Conservation (phyloP, 2,329 filamentous ascomycete genomes). For the Calonectria fujianensis region DNA sequence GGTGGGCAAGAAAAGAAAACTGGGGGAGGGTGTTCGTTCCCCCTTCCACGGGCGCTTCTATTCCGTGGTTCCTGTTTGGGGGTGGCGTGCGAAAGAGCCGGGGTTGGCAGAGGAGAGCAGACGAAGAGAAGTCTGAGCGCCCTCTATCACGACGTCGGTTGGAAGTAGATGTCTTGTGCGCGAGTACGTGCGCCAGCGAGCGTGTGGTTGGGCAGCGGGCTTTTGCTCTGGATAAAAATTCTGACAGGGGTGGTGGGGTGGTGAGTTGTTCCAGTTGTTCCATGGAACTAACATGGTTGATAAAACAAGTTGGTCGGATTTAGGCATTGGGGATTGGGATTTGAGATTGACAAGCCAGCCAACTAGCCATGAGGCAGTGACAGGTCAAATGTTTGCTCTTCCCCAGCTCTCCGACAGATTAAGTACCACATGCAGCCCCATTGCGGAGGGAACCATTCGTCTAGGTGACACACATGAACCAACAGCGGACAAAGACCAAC, state of each 20-base stretch:
- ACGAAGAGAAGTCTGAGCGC: slow-evolving; percentile 34
- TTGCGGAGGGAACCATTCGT: slow-evolving; percentile 22
- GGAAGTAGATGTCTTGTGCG: slow-evolving; percentile 32
- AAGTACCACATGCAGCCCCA: slow-evolving; percentile 18
- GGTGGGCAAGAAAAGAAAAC: neutral
- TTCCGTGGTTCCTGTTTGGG: slow-evolving; percentile 29
- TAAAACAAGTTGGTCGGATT: slow-evolving; percentile 8
- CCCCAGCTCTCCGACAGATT: slow-evolving; percentile 19
- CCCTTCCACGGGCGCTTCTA: slow-evolving; percentile 32
- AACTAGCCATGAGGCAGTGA: slow-evolving; percentile 7
- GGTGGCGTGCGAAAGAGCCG: slow-evolving; percentile 22
- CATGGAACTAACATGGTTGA: slow-evolving; percentile 15
- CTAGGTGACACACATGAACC: slow-evolving; percentile 23
- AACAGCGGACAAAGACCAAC: slow-evolving; percentile 14
- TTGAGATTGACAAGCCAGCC: slow-evolving; percentile 7
- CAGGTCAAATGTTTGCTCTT: slow-evolving; percentile 25
- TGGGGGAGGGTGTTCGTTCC: slow-evolving; percentile 22
- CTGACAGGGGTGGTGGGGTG: slow-evolving; percentile 28
- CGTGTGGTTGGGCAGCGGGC: slow-evolving; percentile 34
- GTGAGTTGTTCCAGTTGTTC: slow-evolving; percentile 13
- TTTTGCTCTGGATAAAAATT: slow-evolving; percentile 24
- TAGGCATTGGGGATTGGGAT: neutral
- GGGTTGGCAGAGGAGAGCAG: slow-evolving; percentile 17
- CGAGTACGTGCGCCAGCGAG: slow-evolving; percentile 22
- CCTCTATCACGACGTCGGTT: slow-evolving; percentile 33